Evolutionary conservation across 257 asterid genomes (phyloP), one percentile per base, ranked within the genome.

Genomic region (Hygrophila difformis): DNA sequence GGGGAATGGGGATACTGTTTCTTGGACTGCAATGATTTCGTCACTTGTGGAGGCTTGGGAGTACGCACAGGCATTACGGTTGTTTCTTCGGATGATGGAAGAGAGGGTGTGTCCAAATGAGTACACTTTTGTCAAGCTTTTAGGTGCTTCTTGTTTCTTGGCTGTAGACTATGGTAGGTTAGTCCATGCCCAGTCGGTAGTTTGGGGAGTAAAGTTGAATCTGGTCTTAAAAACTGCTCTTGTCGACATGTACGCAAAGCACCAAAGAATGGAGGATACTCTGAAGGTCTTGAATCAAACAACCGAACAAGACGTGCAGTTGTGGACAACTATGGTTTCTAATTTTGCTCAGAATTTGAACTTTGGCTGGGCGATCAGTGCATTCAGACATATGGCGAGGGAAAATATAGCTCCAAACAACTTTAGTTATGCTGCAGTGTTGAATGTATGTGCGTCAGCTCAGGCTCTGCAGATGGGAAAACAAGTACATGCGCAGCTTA

Each of bases 1-100:
- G 57, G 57, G 8, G 1, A 18, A 50, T 19, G 64, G 61, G 11
- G 73, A 66, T 50, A 50, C 46, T 31, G 18, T 66, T 33, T 55
- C 68, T 45, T 66, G 73, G 73, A 66, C 73, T 2, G 33, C 73
- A 2, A 55, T 66, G 60, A 39, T 66, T 55, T 66, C 73, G 33
- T 60, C 73, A 2, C 50, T 55, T 21, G 64, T 45, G 42, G 49
- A 50, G 37, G 53, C 61, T 60, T 64, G 68, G 31, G 20, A 55
- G 0, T 51, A 44, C 52, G 44, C 11, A 49, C 49, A 15, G n/a
- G 73, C 64, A 4, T 15, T 60, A 6, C 42, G 48, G n/a, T 55
- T 35, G 28, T 60, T 44, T 46, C 1, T 14, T 16, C 61, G 39
- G 13, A 66, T 66, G 73, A 44, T 66, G 13, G 60, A 66, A 47